Conservation (phyloP, 768 basidiomycete species). For the Hemileccinum rubropunctum region DNA sequence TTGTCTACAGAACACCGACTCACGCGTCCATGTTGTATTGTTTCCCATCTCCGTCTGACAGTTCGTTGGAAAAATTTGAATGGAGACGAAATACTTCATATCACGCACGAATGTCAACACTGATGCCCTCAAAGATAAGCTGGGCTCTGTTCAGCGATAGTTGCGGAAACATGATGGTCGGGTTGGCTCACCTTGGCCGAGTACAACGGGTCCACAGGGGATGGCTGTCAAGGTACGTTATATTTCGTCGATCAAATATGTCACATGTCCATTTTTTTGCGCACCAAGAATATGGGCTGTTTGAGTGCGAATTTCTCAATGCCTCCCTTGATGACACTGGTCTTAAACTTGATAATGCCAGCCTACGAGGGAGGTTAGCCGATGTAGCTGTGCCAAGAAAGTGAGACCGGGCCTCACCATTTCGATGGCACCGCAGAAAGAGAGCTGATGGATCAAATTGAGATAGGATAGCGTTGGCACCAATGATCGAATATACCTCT, state of each 20-base stretch:
- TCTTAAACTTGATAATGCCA: conserved; percentile 69
- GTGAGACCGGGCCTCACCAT: conserved; percentile 43
- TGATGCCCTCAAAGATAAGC: conserved; percentile 74
- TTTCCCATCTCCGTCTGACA: conserved; percentile 63
- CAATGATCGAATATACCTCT: conserved; percentile 40
- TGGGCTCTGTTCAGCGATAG: conserved; percentile 20
- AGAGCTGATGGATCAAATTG: conserved; percentile 39
- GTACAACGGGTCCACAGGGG: conserved; percentile 73
- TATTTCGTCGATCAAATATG: background rate
- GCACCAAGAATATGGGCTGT: conserved; percentile 72
- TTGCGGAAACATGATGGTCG: background rate
- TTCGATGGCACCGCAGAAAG: conserved; percentile 77
- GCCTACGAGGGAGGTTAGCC: conserved; percentile 37
- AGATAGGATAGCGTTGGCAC: background rate
- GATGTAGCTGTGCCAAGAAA: background rate
- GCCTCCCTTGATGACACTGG: conserved; percentile 71
- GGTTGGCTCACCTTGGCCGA: conserved; percentile 50
- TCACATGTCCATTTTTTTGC: conserved; percentile 4
- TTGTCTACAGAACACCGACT: conserved; percentile 14
- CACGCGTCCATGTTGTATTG: conserved; percentile 80
- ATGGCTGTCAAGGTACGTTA: conserved; percentile 45
- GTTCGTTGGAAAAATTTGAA: background rate
- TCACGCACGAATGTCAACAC: conserved; percentile 62
- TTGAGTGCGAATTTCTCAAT: conserved; percentile 71
- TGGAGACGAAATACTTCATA: background rate